These are phyloP conservation scores for Pholiota adiposa DNA, from an alignment of 1,284 basidiomycete species.

Conservation along the genomic window DNA sequence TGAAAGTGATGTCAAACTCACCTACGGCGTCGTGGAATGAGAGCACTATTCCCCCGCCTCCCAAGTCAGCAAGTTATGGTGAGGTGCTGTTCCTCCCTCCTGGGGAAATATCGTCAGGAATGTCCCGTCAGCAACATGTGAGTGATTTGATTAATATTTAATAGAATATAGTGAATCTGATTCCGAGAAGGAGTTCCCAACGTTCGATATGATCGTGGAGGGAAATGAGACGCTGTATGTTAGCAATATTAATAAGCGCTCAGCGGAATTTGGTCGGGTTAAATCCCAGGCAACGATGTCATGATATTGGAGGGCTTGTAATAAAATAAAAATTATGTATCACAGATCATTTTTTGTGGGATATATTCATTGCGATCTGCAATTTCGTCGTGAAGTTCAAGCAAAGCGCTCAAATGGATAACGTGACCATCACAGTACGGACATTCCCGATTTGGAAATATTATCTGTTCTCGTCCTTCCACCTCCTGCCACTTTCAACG, in stretches of 20 bases:
- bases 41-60: neutral
- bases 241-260: neutral
- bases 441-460: conserved; percentile 6
- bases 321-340: neutral
- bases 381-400: neutral
- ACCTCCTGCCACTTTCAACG: neutral
- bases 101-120: neutral
- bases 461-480: conserved; percentile 4
- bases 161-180: neutral
- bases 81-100: neutral
- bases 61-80: neutral
- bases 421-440: neutral
- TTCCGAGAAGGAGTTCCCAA: neutral
- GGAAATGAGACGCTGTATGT: neutral
- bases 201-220: neutral
- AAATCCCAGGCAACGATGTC: neutral
- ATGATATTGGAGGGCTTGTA: neutral
- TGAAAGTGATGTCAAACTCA: neutral
- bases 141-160: neutral
- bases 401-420: neutral
- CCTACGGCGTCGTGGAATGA: conserved; percentile 1
- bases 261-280: neutral
- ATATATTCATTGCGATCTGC: neutral
- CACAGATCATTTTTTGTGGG: neutral
- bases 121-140: neutral